phyloP scores from a whole-genome alignment of 345 rosid species.

The Rhizophora mangle region DNA sequence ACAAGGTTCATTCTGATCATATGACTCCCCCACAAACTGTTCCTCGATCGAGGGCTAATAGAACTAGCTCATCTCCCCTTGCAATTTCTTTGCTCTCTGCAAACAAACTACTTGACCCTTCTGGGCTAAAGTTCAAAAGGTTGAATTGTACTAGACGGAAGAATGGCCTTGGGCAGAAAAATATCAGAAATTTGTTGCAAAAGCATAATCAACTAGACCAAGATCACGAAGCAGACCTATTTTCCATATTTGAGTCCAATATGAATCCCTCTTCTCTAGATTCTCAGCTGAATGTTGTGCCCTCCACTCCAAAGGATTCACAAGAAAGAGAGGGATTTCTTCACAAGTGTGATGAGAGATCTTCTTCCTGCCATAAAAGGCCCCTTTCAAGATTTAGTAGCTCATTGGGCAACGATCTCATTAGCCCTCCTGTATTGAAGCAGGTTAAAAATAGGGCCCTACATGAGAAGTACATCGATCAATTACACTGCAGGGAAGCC shows the following conservation, averaged over 20 bases:
- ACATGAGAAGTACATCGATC: constrained; percentile 82
- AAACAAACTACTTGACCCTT: constrained; percentile 58
- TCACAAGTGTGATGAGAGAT: constrained; percentile 34
- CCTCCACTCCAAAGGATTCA: constrained; percentile 46
- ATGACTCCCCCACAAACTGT: constrained; percentile 53
- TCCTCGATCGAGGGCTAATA: constrained; percentile 54
- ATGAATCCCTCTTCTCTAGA: constrained; percentile 23
- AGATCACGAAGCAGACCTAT: constrained; percentile 55
- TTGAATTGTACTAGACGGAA: constrained; percentile 28
- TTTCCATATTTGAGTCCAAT: constrained; percentile 67
- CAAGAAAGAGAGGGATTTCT: constrained; percentile 39
- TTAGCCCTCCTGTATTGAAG: constrained; percentile 66
- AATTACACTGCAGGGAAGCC: constrained; percentile 69
- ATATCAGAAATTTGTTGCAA: constrained; percentile 52
- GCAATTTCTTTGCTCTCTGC: constrained; percentile 58
- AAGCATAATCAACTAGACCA: constrained; percentile 47
- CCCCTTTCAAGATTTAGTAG: constrained; percentile 37
- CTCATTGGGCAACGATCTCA: constrained; percentile 26
- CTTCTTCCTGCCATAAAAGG: constrained; percentile 35
- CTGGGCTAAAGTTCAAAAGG: constrained; percentile 32
- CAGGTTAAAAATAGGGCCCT: constrained; percentile 59
- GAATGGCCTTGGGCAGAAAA: constrained; percentile 45
- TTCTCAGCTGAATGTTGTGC: constrained; percentile 14
- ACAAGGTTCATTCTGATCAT: constrained; percentile 58
- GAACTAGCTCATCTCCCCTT: constrained; percentile 35